These are phyloP conservation scores for Meyerozyma carpophila DNA, from an alignment of 1,139 yeast species.

Conservation along the genomic window DNA sequence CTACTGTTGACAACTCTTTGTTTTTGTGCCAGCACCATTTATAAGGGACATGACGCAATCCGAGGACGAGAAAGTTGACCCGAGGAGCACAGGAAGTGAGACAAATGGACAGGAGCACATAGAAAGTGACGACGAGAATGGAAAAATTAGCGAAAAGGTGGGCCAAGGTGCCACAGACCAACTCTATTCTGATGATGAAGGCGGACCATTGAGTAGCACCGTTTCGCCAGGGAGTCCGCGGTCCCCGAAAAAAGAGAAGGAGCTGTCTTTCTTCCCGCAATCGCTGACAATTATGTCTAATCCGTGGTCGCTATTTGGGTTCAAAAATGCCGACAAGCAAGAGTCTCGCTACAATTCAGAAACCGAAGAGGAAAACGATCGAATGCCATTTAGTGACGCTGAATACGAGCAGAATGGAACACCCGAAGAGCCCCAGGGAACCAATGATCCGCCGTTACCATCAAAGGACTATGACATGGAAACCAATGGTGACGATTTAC, in stretches of 20 bases:
- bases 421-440: conserved; percentile 2
- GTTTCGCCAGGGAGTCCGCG: background rate
- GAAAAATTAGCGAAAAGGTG: background rate
- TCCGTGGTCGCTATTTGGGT: conserved; percentile 22
- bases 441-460: background rate
- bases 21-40: too few species aligned
- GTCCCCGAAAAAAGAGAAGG: background rate
- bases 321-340: conserved; percentile 15
- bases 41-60: background rate
- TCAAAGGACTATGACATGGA: conserved; percentile 1
- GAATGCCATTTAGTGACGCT: conserved; percentile 10
- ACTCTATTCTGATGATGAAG: background rate
- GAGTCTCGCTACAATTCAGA: conserved; percentile 24
- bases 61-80: background rate
- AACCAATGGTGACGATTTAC: background rate
- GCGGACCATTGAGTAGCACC: background rate
- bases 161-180: background rate
- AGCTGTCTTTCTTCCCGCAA: background rate
- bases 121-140: background rate
- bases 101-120: background rate
- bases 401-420: conserved; percentile 6
- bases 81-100: background rate
- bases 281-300: conserved; percentile 17
- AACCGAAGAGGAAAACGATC: conserved; percentile 18
- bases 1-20: background rate